These are phyloP conservation scores for Penicillium freii DNA, from an alignment of 2,329 filamentous ascomycete species.

Conservation along the genomic window DNA sequence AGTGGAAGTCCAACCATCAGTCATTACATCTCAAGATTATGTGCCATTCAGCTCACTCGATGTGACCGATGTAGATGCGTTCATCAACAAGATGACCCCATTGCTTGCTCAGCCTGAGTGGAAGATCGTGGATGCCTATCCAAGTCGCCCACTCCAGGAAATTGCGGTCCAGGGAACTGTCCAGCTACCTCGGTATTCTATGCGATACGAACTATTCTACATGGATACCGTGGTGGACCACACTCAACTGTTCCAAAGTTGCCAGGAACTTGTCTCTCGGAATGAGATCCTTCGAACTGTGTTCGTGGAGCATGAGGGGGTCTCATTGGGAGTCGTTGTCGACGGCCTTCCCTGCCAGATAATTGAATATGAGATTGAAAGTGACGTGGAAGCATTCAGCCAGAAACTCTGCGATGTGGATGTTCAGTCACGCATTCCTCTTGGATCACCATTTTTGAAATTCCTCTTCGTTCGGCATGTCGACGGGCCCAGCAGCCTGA, in stretches of 20 bases:
- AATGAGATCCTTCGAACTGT: conserved; percentile 62
- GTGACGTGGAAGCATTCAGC: conserved; percentile 47
- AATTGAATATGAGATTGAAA: conserved; percentile 47
- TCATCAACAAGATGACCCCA: background rate
- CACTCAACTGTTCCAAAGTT: conserved; percentile 48
- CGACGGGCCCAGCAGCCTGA: conserved; percentile 26
- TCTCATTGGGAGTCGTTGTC: conserved; percentile 8
- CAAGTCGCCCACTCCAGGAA: conserved; percentile 55
- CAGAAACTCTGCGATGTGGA: conserved; percentile 52
- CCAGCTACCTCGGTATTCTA: conserved; percentile 57
- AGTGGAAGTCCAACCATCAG: background rate
- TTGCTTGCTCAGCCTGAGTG: conserved; percentile 42
- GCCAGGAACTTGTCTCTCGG: conserved; percentile 50
- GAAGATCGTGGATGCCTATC: conserved; percentile 51
- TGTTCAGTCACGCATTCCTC: conserved; percentile 51
- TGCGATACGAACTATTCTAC: conserved; percentile 61
- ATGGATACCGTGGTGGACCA: conserved; percentile 51
- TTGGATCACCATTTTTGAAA: conserved; percentile 56
- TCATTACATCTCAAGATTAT: background rate
- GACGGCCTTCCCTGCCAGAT: conserved; percentile 43
- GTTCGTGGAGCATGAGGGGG: conserved; percentile 47
- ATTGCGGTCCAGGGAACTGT: conserved; percentile 59
- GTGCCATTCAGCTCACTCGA: background rate
- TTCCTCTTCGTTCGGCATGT: conserved; percentile 48
- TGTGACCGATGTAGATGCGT: background rate